phyloP scores from a whole-genome alignment of 108 stramenopile genomes.

The Nitzschia palea region DNA sequence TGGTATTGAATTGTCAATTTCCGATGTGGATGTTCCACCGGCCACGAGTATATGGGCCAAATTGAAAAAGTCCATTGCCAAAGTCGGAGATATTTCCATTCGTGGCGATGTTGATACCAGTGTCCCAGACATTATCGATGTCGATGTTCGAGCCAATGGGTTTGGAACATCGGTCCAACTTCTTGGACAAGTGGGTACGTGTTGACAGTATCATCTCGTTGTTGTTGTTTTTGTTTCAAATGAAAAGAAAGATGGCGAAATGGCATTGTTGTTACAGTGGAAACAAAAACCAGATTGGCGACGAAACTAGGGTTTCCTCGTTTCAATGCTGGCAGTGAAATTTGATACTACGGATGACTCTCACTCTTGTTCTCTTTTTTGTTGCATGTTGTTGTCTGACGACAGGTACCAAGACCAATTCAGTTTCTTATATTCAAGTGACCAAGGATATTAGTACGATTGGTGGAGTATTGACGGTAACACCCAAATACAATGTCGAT shows the following conservation, averaged over 20 bases:
- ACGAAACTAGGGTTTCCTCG: too few relatives aligned
- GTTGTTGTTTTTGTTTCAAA: too few relatives aligned
- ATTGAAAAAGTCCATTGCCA: conserved; percentile 23
- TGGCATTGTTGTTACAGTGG: too few relatives aligned
- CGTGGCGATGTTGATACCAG: conserved; percentile 35
- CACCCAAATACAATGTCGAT: conserved; percentile 39
- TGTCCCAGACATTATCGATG: conserved; percentile 19
- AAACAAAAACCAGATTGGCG: too few relatives aligned
- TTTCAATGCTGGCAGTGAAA: too few relatives aligned
- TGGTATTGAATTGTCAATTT: conserved; percentile 26
- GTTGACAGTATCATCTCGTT: too few relatives aligned
- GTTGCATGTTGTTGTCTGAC: not conserved
- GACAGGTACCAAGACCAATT: conserved; percentile 4
- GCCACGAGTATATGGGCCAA: conserved; percentile 34
- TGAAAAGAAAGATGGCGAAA: too few relatives aligned
- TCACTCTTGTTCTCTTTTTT: not conserved
- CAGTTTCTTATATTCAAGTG: conserved; percentile 33
- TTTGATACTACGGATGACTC: too few relatives aligned
- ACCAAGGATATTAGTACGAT: conserved; percentile 28
- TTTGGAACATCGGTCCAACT: conserved; percentile 33
- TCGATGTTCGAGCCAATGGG: conserved; percentile 38
- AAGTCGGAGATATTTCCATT: conserved; percentile 27
- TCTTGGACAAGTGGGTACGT: conserved; percentile 36
- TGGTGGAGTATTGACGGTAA: conserved; percentile 33
- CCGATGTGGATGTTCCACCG: conserved; percentile 16